These are phyloP conservation scores for Hemisphaericaspora nanyangensis DNA, from an alignment of 805 yeast species.

Conservation along the genomic window DNA sequence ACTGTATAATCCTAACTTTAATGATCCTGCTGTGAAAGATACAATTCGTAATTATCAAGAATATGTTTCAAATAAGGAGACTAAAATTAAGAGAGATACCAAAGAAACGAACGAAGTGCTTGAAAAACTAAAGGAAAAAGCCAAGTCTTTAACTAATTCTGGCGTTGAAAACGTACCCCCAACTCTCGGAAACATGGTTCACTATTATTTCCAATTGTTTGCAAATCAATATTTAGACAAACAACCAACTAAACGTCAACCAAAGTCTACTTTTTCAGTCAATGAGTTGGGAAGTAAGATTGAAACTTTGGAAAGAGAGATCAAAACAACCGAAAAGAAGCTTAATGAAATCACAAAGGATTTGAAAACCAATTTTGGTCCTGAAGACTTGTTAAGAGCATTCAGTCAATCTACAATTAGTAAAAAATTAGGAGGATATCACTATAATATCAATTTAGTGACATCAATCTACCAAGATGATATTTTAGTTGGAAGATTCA, in stretches of 20 bases:
- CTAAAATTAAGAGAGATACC: slow-evolving; percentile 2
- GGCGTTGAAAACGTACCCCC: slow-evolving; percentile 11
- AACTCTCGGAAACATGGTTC: slow-evolving; percentile 20
- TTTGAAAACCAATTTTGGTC: slow-evolving; percentile 46
- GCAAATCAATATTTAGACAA: slow-evolving; percentile 3
- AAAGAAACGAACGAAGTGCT: slow-evolving; percentile 13
- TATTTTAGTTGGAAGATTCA: slow-evolving; percentile 49
- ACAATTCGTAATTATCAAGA: slow-evolving; percentile 57
- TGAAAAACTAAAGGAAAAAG: slow-evolving; percentile 17
- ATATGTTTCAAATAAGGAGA: slow-evolving; percentile 38
- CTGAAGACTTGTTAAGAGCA: slow-evolving; percentile 61
- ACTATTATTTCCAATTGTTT: slow-evolving; percentile 17
- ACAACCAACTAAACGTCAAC: neutral
- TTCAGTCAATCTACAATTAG: slow-evolving; percentile 46
- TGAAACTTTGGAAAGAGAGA: slow-evolving; percentile 14
- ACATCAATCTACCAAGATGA: slow-evolving; percentile 55
- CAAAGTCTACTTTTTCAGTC: neutral
- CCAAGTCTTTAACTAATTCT: slow-evolving; percentile 7
- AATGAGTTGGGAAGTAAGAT: slow-evolving; percentile 9
- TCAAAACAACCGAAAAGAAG: slow-evolving; percentile 12
- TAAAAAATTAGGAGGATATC: slow-evolving; percentile 62
- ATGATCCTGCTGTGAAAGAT: slow-evolving; percentile 80
- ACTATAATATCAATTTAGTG: slow-evolving; percentile 57
- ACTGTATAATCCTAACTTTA: slow-evolving; percentile 77
- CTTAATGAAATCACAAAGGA: slow-evolving; percentile 16